Evolutionary conservation across 2,329 filamentous ascomycete species (phyloP).

Genomic region (Gremmenia infestans): DNA sequence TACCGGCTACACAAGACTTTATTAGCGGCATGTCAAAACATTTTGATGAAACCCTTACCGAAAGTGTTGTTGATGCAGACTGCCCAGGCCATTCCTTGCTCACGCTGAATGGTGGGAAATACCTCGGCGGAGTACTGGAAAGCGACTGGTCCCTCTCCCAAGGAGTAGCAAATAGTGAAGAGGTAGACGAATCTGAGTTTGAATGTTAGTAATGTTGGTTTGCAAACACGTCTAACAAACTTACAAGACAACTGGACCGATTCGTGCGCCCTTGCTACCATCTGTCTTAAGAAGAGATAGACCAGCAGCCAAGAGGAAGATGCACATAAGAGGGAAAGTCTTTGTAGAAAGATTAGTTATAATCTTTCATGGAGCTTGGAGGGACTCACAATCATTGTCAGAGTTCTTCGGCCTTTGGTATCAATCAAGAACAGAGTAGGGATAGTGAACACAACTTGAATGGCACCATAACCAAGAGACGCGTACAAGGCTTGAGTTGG

Average conservation of each 20-base stretch:
- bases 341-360: slow-evolving; percentile 23
- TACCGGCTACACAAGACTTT: slow-evolving; percentile 51
- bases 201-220: background rate
- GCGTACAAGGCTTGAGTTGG: slow-evolving; percentile 50
- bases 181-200: slow-evolving; percentile 49
- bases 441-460: slow-evolving; percentile 61
- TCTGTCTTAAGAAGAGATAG: slow-evolving; percentile 1
- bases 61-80: slow-evolving; percentile 57
- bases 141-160: slow-evolving; percentile 56
- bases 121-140: slow-evolving; percentile 59
- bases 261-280: slow-evolving; percentile 22
- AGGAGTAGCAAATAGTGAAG: slow-evolving; percentile 61
- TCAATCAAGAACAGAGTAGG: slow-evolving; percentile 64
- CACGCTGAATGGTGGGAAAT: slow-evolving; percentile 57
- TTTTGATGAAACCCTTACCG: slow-evolving; percentile 58
- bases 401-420: slow-evolving; percentile 59
- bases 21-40: slow-evolving; percentile 64
- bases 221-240: background rate
- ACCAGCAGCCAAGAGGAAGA: slow-evolving; percentile 4
- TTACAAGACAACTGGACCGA: background rate
- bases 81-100: slow-evolving; percentile 57
- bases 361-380: background rate
- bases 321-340: slow-evolving; percentile 8
- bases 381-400: slow-evolving; percentile 27
- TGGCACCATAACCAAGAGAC: slow-evolving; percentile 58